phyloP scores from a whole-genome alignment of 2,329 filamentous ascomycete species.

The Claviceps africana region DNA sequence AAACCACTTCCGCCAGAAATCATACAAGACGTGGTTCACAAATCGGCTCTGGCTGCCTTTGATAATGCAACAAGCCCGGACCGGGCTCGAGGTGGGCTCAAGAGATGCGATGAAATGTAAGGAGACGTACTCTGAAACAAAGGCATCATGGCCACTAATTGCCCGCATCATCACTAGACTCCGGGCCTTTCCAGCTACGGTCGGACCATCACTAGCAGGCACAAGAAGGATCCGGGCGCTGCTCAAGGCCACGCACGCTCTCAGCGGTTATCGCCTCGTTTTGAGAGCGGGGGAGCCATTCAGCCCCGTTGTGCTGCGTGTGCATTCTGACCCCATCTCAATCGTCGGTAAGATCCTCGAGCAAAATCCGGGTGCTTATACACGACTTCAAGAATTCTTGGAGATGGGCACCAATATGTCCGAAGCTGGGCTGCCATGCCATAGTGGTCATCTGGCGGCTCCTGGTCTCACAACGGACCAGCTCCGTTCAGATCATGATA shows the following conservation, averaged over 20 bases:
- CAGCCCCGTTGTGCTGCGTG: conserved; percentile 62
- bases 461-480: neutral
- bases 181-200: conserved; percentile 45
- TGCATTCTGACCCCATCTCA: conserved; percentile 59
- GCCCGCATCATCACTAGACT: conserved; percentile 43
- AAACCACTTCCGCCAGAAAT: conserved; percentile 33
- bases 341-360: conserved; percentile 61
- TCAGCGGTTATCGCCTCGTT: conserved; percentile 64
- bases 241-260: conserved; percentile 56
- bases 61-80: conserved; percentile 77
- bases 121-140: conserved; percentile 11
- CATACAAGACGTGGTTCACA: conserved; percentile 47
- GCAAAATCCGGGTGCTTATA: conserved; percentile 62
- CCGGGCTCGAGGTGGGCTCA: conserved; percentile 58
- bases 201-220: conserved; percentile 37
- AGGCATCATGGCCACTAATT: neutral
- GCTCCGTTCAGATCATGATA: conserved; percentile 15
- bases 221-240: conserved; percentile 46
- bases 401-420: conserved; percentile 55
- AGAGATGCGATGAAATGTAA: conserved; percentile 64
- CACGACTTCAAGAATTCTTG: conserved; percentile 58
- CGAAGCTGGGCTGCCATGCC: conserved; percentile 34
- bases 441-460: neutral
- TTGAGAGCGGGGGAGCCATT: conserved; percentile 71
- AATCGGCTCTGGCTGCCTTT: conserved; percentile 54